Conservation (phyloP, 257 asterid species). For the Avicennia marina region DNA sequence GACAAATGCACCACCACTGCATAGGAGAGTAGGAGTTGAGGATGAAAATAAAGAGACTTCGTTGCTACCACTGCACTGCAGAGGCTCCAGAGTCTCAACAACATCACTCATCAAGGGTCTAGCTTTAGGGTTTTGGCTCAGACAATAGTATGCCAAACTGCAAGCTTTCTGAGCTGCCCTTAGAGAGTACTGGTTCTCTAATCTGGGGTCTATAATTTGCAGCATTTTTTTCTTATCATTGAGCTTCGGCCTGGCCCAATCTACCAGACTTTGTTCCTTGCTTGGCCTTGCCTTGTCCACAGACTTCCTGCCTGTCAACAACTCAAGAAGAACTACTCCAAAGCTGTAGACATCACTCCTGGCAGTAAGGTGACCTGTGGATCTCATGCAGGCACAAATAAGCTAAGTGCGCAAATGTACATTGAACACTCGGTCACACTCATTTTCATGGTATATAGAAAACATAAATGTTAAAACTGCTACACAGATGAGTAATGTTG, state of each 20-base stretch:
- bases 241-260: slow-evolving; percentile 96
- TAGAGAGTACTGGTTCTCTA: slow-evolving; percentile 83
- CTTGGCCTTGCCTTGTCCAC: slow-evolving; percentile 98
- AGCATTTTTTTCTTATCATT: slow-evolving; percentile 95
- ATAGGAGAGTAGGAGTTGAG: slow-evolving; percentile 41
- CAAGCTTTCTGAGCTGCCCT: slow-evolving; percentile 99
- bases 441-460: too few species aligned
- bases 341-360: slow-evolving; percentile 99
- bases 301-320: slow-evolving; percentile 92
- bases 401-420: slow-evolving; percentile 1
- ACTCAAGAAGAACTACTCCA: slow-evolving; percentile 95
- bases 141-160: slow-evolving; percentile 96
- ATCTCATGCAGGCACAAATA: slow-evolving; percentile 20
- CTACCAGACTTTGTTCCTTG: slow-evolving; percentile 96
- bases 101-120: slow-evolving; percentile 98
- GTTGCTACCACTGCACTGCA: slow-evolving; percentile 56
- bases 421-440: background rate
- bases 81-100: slow-evolving; percentile 92
- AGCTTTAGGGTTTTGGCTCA: slow-evolving; percentile 98
- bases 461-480: too few species aligned
- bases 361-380: slow-evolving; percentile 94
- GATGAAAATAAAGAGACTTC: slow-evolving; percentile 49
- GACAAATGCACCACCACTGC: slow-evolving; percentile 59
- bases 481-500: too few species aligned
- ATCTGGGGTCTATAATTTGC: slow-evolving; percentile 89